These are phyloP conservation scores for Zygosaccharomyces siamensis DNA, from an alignment of 805 yeast species.

Conservation along the genomic window DNA sequence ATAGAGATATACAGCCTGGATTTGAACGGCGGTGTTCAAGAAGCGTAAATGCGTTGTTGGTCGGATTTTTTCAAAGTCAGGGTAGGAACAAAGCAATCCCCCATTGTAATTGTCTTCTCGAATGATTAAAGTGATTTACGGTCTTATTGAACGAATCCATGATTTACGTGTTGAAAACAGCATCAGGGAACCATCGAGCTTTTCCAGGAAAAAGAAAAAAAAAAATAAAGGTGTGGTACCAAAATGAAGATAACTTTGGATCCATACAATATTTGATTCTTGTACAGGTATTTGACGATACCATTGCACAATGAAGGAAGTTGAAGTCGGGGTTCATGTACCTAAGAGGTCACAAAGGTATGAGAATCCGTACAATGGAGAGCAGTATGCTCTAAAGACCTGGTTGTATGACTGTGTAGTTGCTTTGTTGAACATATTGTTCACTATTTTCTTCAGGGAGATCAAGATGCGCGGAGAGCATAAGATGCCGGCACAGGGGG, in stretches of 20 bases:
- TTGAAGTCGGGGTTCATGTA: constrained; percentile 21
- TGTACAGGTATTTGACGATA: background rate
- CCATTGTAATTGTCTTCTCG: background rate
- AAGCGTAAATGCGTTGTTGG: too few relatives aligned
- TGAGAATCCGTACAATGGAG: constrained; percentile 28
- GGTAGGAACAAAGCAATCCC: background rate
- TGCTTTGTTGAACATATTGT: constrained; percentile 28
- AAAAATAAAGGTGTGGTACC: background rate
- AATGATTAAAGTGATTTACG: background rate
- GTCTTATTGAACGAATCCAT: background rate
- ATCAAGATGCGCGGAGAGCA: constrained; percentile 62
- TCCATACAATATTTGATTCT: background rate
- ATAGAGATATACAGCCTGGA: too few relatives aligned
- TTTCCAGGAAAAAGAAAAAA: background rate
- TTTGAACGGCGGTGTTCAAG: too few relatives aligned
- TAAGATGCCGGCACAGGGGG: constrained; percentile 29
- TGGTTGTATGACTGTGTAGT: constrained; percentile 32
- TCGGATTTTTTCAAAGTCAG: background rate
- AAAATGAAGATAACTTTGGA: background rate
- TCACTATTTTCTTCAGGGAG: constrained; percentile 59
- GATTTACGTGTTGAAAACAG: constrained; percentile 2
- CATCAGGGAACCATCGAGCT: background rate
- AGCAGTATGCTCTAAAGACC: constrained; percentile 19
- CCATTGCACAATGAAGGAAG: background rate
- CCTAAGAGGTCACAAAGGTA: constrained; percentile 20